These are phyloP conservation scores for Raphidocelis subcapitata DNA, from an alignment of 139 green algal species.

Conservation along the genomic window DNA sequence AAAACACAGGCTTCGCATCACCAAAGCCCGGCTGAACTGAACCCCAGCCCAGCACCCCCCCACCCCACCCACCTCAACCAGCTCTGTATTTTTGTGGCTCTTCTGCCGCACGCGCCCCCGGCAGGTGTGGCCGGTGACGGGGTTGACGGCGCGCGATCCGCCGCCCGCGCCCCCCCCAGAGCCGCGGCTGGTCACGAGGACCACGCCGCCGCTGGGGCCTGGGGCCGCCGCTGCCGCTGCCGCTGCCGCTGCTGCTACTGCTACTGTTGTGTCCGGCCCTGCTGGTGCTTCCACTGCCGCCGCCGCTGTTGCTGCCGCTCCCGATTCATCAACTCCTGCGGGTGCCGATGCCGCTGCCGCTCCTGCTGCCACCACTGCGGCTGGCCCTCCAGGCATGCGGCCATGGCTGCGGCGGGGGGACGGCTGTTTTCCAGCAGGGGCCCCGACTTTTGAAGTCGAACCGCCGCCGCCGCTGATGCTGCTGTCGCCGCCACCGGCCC, in stretches of 20 bases:
- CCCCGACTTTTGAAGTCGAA: no score
- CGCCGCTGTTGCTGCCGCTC: background rate
- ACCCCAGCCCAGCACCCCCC: background rate
- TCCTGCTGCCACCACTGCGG: background rate
- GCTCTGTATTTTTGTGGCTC: conserved; percentile 63
- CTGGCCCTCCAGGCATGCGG: background rate
- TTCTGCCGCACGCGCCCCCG: conserved; percentile 82
- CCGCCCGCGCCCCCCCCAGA: background rate
- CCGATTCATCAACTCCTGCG: background rate
- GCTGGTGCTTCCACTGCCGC: background rate
- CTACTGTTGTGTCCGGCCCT: background rate
- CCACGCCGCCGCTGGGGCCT: background rate
- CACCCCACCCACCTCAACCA: conserved; percentile 40
- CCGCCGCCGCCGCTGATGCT: no score
- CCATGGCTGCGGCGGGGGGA: no score
- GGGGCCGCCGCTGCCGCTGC: background rate
- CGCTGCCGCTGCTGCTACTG: background rate
- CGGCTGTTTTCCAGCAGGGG: background rate
- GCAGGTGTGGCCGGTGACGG: conserved; percentile 70
- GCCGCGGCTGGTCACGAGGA: background rate
- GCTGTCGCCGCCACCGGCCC: no score
- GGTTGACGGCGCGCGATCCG: conserved; percentile 51
- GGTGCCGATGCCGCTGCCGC: background rate
- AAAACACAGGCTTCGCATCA: background rate
- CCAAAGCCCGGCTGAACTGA: background rate